Percentiles rank a stretch among this genome's conserved stretches.
phyloP scores from a whole-genome alignment of 768 basidiomycete genomes.

The Lactarius psammicola region DNA sequence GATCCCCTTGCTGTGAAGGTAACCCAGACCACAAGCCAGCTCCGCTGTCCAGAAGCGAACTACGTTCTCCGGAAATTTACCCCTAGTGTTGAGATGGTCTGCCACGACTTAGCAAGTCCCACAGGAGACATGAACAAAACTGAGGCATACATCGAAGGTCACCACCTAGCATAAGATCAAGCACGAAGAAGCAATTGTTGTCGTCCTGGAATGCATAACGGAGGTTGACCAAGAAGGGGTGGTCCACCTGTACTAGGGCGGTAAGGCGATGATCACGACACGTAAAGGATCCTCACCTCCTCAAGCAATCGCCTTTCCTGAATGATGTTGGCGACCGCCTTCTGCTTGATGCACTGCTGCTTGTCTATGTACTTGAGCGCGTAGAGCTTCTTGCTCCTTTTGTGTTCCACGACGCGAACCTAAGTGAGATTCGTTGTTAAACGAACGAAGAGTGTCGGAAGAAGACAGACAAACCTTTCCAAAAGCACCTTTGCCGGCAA shows the following conservation, averaged over 20 bases:
- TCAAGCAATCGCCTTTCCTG: constrained; percentile 53
- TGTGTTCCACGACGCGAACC: constrained; percentile 60
- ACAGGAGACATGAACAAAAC: background rate
- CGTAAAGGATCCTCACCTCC: constrained; percentile 39
- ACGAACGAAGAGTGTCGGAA: background rate
- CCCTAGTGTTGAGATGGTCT: constrained; percentile 85
- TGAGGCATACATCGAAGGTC: constrained; percentile 77
- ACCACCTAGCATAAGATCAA: constrained; percentile 95
- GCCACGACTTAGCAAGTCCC: constrained; percentile 20
- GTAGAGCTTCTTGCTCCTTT: constrained; percentile 49
- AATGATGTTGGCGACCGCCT: constrained; percentile 51
- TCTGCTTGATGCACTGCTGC: constrained; percentile 49
- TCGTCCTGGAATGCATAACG: constrained; percentile 98
- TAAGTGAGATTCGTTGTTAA: constrained; percentile 25
- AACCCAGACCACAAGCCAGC: constrained; percentile 77
- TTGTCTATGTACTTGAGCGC: constrained; percentile 62
- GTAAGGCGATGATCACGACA: constrained; percentile 3
- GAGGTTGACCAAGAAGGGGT: constrained; percentile 85
- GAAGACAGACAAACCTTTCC: constrained; percentile 70
- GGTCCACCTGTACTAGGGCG: constrained; percentile 62
- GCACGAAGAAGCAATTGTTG: constrained; percentile 95
- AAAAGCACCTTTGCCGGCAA: constrained; percentile 96
- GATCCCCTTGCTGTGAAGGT: constrained; percentile 88
- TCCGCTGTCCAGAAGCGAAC: constrained; percentile 91
- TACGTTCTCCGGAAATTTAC: constrained; percentile 61